Evolutionary conservation across 106 monocot species (phyloP).

Genomic region (Platanthera zijinensis): DNA sequence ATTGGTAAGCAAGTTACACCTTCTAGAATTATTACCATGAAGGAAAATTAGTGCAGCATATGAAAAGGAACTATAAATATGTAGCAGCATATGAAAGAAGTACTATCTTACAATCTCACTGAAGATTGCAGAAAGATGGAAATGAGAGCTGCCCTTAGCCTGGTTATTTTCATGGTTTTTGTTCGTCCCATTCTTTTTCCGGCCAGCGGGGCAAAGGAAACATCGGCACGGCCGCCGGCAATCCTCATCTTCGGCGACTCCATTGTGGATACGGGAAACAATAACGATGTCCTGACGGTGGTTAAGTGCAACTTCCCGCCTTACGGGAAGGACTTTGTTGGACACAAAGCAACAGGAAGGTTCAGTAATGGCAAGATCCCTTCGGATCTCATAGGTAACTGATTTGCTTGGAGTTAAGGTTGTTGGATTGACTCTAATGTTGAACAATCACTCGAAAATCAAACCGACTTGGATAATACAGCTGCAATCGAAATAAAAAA

Average conservation of each 20-base stretch:
- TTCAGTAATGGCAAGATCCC: constrained; percentile 72
- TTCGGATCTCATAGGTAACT: constrained; percentile 58
- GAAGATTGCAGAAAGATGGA: neutral
- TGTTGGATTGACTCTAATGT: too few species aligned
- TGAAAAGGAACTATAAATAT: neutral
- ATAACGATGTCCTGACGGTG: constrained; percentile 39
- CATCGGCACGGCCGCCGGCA: constrained; percentile 14
- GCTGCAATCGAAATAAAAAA: too few species aligned
- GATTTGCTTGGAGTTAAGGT: too few species aligned
- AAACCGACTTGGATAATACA: too few species aligned
- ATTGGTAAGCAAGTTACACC: neutral
- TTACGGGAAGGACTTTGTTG: constrained; percentile 57
- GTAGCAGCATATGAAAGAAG: neutral
- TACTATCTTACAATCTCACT: neutral
- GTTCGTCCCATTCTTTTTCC: neutral
- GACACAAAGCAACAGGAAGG: constrained; percentile 56
- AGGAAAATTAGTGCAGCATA: neutral
- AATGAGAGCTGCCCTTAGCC: neutral
- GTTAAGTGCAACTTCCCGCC: constrained; percentile 71
- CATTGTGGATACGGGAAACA: too few species aligned
- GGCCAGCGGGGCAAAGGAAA: neutral
- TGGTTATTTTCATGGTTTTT: neutral
- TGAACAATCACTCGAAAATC: too few species aligned
- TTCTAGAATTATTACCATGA: neutral
- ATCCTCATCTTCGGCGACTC: constrained; percentile 78